Percentiles rank a stretch among this genome's conserved stretches.
Conservation (phyloP, 2,329 filamentous ascomycete species). For the Chrysosphaeria jannelii region DNA sequence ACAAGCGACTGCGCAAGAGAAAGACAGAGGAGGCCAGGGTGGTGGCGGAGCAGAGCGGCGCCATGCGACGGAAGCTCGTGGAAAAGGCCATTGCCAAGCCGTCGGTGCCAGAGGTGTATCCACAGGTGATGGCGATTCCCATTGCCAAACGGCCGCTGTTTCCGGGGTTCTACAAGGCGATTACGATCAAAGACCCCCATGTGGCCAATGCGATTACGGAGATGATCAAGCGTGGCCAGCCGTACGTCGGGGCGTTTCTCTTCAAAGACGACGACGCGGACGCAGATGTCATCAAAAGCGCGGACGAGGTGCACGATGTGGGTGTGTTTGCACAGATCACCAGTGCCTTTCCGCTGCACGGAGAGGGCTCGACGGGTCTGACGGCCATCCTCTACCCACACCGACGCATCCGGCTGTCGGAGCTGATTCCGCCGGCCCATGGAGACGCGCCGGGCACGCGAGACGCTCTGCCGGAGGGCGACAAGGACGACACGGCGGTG, state of each 20-base stretch:
- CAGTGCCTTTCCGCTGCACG: conserved; percentile 72
- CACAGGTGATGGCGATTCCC: conserved; percentile 89
- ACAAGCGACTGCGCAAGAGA: too few species aligned
- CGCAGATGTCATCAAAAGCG: conserved; percentile 70
- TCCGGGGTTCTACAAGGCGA: conserved; percentile 95
- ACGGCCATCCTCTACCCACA: conserved; percentile 93
- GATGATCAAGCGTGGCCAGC: conserved; percentile 88
- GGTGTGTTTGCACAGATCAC: conserved; percentile 96
- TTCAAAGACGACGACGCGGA: conserved; percentile 92
- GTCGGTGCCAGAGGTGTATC: conserved; percentile 77
- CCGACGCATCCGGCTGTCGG: conserved; percentile 70
- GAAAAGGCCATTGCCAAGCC: conserved; percentile 55
- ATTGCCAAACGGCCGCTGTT: conserved; percentile 84
- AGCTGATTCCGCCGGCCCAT: conserved; percentile 46
- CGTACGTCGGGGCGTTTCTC: conserved; percentile 86
- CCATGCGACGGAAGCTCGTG: neutral
- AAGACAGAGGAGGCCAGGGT: conserved; percentile 23
- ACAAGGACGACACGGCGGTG: conserved; percentile 14
- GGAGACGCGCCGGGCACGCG: conserved; percentile 28
- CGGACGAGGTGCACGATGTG: conserved; percentile 79
- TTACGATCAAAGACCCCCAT: conserved; percentile 79
- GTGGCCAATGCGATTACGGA: conserved; percentile 82
- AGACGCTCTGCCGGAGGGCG: conserved; percentile 9
- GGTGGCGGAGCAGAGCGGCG: conserved; percentile 23
- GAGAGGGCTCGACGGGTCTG: conserved; percentile 54